A percentile compares a stretch with the other conserved stretches of the same genome.
phyloP scores from a whole-genome alignment of 73 alveolate genomes.

The Paramecium tetraurelia region DNA sequence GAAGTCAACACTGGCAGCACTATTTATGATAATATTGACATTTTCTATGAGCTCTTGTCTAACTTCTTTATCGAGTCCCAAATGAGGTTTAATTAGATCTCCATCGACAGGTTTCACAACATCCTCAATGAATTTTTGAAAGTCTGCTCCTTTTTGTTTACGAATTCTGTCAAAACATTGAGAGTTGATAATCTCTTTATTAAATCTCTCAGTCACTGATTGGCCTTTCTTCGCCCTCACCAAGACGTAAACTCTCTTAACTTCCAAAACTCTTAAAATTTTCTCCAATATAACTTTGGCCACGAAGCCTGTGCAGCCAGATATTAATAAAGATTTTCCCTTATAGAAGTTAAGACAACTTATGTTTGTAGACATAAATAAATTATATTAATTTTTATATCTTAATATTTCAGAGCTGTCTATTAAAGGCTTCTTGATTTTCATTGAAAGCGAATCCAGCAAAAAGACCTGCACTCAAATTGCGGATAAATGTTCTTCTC shows the following conservation, averaged over 20 bases:
- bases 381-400: not conserved
- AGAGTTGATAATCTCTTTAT: slow-evolving; percentile 75
- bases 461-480: slow-evolving; percentile 4
- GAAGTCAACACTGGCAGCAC: slow-evolving; percentile 83
- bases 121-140: slow-evolving; percentile 54
- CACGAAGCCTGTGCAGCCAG: slow-evolving; percentile 75
- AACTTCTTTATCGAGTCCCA: slow-evolving; percentile 66
- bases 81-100: slow-evolving; percentile 57
- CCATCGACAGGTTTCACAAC: slow-evolving; percentile 70
- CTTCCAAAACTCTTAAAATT: slow-evolving; percentile 70
- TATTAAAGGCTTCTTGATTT: slow-evolving; percentile 7
- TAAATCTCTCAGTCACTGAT: slow-evolving; percentile 72
- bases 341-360: slow-evolving; percentile 47
- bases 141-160: slow-evolving; percentile 64
- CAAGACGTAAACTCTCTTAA: slow-evolving; percentile 66
- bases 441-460: not conserved
- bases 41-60: slow-evolving; percentile 55
- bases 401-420: not conserved
- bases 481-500: not conserved
- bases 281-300: slow-evolving; percentile 84
- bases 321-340: slow-evolving; percentile 41
- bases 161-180: slow-evolving; percentile 71
- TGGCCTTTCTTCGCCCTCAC: slow-evolving; percentile 66
- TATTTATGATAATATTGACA: slow-evolving; percentile 72
- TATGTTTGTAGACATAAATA: slow-evolving; percentile 13